These are phyloP conservation scores for Amphichorda felina DNA, from an alignment of 2,329 filamentous ascomycete genomes.

Conservation along the genomic window DNA sequence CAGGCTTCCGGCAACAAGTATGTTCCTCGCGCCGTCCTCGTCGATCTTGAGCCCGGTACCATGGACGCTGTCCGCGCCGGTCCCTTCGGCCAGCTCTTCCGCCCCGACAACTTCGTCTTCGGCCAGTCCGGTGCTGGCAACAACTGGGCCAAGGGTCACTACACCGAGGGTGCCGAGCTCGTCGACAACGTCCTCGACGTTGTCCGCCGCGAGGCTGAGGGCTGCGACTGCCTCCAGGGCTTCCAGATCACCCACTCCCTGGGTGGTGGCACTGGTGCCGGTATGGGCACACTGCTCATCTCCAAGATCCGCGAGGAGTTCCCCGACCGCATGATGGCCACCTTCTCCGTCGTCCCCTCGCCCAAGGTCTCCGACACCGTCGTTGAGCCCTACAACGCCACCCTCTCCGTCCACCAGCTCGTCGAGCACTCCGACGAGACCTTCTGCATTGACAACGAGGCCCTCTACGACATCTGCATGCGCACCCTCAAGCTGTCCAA, in stretches of 20 bases:
- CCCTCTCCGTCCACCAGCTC: slow-evolving; percentile 95
- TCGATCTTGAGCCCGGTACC: slow-evolving; percentile 98
- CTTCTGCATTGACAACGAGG: slow-evolving; percentile 99
- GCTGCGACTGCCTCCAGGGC: slow-evolving; percentile 98
- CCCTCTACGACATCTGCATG: slow-evolving; percentile 99
- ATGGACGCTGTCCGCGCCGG: slow-evolving; percentile 99
- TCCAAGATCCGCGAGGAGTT: slow-evolving; percentile 99
- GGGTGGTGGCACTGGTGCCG: slow-evolving; percentile 98
- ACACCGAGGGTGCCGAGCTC: slow-evolving; percentile 98
- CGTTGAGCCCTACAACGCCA: slow-evolving; percentile 99
- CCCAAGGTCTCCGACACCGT: slow-evolving; percentile 99
- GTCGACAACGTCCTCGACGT: slow-evolving; percentile 98
- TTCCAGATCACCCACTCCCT: slow-evolving; percentile 99
- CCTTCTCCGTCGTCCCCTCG: slow-evolving; percentile 96
- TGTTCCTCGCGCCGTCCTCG: slow-evolving; percentile 96
- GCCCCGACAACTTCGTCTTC: slow-evolving; percentile 99
- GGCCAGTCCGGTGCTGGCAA: slow-evolving; percentile 99
- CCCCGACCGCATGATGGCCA: slow-evolving; percentile 99
- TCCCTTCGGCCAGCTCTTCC: slow-evolving; percentile 98
- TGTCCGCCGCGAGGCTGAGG: slow-evolving; percentile 96
- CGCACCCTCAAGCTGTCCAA: slow-evolving; percentile 97
- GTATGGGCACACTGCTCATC: slow-evolving; percentile 99
- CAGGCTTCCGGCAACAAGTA: slow-evolving; percentile 97
- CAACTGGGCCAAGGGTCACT: slow-evolving; percentile 99
- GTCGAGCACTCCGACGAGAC: slow-evolving; percentile 99